A percentile compares a stretch with the other conserved stretches of the same genome.
These are phyloP conservation scores for Stemphylium lycopersici DNA, from an alignment of 2,329 filamentous ascomycete species.

Conservation along the genomic window DNA sequence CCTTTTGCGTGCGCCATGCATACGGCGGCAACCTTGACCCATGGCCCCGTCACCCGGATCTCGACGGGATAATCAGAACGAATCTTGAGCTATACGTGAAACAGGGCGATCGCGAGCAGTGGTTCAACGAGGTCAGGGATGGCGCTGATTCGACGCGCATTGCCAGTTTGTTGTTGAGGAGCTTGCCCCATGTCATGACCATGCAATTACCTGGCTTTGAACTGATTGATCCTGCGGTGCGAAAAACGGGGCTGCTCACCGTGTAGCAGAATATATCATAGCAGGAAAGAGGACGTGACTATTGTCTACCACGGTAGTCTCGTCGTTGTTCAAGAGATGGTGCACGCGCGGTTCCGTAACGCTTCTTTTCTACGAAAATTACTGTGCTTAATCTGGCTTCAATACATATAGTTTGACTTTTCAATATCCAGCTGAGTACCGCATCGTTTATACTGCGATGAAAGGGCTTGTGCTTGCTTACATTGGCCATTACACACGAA, in stretches of 20 bases:
- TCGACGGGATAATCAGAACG: slow-evolving; percentile 9
- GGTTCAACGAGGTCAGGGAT: slow-evolving; percentile 14
- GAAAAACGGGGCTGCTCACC: background rate
- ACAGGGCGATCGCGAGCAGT: slow-evolving; percentile 8
- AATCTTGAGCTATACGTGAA: slow-evolving; percentile 9
- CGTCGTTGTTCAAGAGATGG: no score
- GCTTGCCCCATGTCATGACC: slow-evolving; percentile 11
- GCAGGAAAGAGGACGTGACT: background rate
- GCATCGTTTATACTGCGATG: no score
- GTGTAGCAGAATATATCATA: background rate
- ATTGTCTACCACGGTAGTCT: no score
- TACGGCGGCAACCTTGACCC: slow-evolving; percentile 22
- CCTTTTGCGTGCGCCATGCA: slow-evolving; percentile 14
- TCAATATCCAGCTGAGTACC: no score
- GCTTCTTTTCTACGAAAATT: no score
- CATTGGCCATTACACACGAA: background rate
- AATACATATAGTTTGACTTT: no score
- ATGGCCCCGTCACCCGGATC: slow-evolving; percentile 13
- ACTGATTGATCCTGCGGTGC: slow-evolving; percentile 19
- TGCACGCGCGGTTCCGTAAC: no score
- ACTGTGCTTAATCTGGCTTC: no score
- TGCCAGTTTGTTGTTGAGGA: slow-evolving; percentile 21
- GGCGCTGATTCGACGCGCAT: slow-evolving; percentile 19
- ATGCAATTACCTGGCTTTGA: slow-evolving; percentile 26
- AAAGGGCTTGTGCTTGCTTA: no score